phyloP scores from a whole-genome alignment of 352 stramenopile genomes.

The Phytophthora citrophthora region DNA sequence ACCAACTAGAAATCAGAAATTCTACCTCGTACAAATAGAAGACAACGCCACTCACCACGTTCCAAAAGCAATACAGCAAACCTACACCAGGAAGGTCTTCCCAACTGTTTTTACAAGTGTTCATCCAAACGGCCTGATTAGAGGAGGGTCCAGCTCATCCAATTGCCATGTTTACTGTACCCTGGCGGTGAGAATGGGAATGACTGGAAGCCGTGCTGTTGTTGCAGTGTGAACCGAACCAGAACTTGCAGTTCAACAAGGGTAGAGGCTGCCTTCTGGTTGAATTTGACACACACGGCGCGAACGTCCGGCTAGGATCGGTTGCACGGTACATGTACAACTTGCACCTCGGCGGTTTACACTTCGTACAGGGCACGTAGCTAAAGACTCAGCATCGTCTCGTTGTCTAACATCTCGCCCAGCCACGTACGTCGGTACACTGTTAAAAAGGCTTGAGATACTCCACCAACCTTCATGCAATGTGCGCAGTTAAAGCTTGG shows the following conservation, averaged over 20 bases:
- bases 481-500: too few species aligned
- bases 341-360: not conserved
- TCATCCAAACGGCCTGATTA: too few species aligned
- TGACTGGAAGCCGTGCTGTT: too few species aligned
- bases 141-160: too few species aligned
- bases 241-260: not conserved
- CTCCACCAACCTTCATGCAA: too few species aligned
- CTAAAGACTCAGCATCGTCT: not conserved
- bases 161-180: too few species aligned
- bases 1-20: constrained; percentile 7
- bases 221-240: too few species aligned
- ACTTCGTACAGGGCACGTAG: not conserved
- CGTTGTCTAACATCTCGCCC: not conserved
- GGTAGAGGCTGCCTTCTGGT: not conserved
- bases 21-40: constrained; percentile 3
- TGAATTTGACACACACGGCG: not conserved
- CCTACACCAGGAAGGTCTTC: too few species aligned
- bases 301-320: not conserved
- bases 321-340: not conserved
- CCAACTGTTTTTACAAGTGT: too few species aligned
- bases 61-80: too few species aligned
- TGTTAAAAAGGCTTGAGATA: too few species aligned
- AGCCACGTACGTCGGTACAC: not conserved
- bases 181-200: too few species aligned
- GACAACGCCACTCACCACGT: not conserved